Base-by-base conservation (phyloP, 106 monocot genomes). In the Dendrobium nobile region DNA sequence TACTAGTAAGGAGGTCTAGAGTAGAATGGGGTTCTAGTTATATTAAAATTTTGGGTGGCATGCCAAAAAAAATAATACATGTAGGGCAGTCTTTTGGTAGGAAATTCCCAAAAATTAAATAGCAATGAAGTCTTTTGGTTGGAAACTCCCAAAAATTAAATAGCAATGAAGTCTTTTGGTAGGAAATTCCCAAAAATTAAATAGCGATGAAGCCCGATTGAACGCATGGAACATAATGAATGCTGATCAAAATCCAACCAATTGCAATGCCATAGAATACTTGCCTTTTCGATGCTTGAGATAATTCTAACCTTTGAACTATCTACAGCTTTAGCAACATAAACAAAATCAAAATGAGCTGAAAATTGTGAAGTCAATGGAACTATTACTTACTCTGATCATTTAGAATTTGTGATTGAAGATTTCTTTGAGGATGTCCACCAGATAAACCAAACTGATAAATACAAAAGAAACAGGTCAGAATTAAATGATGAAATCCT, bases 391-490 rank as follows among this genome's bases (percentile, higher is more conserved):
- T 70, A 70, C 70, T 70, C 16, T 70, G 70, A 70, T 70, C 70
- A 22, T 28, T 70, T 33, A 70, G 9, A 70, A 70, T 70, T 70
- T 70, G 70, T 37, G 70, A 70, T 70, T 70, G 70, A 70, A 70
- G 70, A 70, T 70, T 70, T 70, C 70, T 70, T 70, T 70, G 70
- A 37, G 70, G 33, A 37, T 33, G 31, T 16, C 70, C 70, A 15
- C 70, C 70, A 70, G 70, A 4, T 37, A 70, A 70, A 16, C 70
- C 70, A 28, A 70, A 37, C 70, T 70, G 70, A 37, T 70, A 70
- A 70, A 70, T 24, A 65, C n/a, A 65, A 65, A 65, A 65, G 24
- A 65, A 65, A 65, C 26, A 26, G 9, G 64, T 24, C n/a, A 65
- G 37, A 9, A 70, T 33, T 22, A 61, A 61, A 61, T 16, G 10